A percentile compares a stretch with the other conserved stretches of the same genome.
These are phyloP conservation scores for Diaporthe ilicicola DNA, from an alignment of 2,329 filamentous ascomycete genomes.

Conservation along the genomic window DNA sequence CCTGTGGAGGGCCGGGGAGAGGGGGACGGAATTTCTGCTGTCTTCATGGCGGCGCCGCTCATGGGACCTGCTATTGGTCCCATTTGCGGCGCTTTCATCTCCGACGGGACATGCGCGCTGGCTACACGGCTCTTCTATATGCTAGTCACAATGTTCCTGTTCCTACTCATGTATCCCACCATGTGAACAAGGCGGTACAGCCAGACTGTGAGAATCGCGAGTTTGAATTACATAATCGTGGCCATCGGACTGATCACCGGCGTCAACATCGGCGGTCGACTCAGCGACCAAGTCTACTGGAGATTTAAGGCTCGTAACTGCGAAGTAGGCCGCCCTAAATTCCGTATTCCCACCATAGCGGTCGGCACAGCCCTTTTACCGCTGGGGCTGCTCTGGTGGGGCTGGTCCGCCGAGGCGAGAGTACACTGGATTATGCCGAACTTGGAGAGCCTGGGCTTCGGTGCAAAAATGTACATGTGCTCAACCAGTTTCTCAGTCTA, in stretches of 20 bases:
- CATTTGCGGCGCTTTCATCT: slow-evolving; percentile 50
- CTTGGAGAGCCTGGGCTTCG: slow-evolving; percentile 41
- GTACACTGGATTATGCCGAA: slow-evolving; percentile 51
- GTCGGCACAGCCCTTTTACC: slow-evolving; percentile 55
- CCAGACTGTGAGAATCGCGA: slow-evolving; percentile 65
- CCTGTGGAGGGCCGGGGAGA: slow-evolving; percentile 54
- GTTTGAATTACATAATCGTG: slow-evolving; percentile 70
- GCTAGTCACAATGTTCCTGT: slow-evolving; percentile 71
- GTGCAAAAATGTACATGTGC: slow-evolving; percentile 27
- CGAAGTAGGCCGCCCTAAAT: slow-evolving; percentile 69
- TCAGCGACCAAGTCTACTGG: slow-evolving; percentile 52
- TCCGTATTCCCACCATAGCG: slow-evolving; percentile 42
- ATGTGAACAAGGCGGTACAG: slow-evolving; percentile 62
- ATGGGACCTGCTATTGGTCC: slow-evolving; percentile 50
- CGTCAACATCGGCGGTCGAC: slow-evolving; percentile 53
- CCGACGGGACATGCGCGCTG: slow-evolving; percentile 46
- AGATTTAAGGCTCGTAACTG: slow-evolving; percentile 33
- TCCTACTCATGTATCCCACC: slow-evolving; percentile 67
- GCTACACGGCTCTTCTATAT: slow-evolving; percentile 67
- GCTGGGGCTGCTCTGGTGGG: slow-evolving; percentile 51
- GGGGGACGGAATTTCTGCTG: slow-evolving; percentile 51
- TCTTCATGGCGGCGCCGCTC: slow-evolving; percentile 50
- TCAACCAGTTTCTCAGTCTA: slow-evolving; percentile 48
- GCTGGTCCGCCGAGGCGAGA: slow-evolving; percentile 50
- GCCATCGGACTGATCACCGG: slow-evolving; percentile 69